Evolutionary conservation across 2,329 filamentous ascomycete species (phyloP), one percentile per base, ranked within the genome.

Genomic region (Aspergillus sp.): DNA sequence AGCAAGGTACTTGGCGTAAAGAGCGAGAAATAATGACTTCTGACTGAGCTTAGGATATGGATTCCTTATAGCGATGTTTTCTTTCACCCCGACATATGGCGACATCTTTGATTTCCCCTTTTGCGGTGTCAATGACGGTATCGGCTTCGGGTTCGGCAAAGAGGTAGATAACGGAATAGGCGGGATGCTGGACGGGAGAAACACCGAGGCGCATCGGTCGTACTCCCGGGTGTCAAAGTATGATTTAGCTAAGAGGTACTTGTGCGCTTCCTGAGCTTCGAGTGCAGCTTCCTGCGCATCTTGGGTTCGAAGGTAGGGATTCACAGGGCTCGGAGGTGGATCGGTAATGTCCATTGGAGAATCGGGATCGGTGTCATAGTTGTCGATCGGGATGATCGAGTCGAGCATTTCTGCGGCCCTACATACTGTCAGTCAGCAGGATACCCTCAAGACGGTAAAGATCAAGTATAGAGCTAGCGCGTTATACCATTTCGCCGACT

Each of bases 201-300:
- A 96, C 45, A 96, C 90, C 55, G 92, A 91, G 31, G 94, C 91
- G 76, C 94, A 97, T 66, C 95, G 91, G 73, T 98, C 94, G 71
- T 90, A 98, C 75, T 99, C 95, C 68, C 92, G 90, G 70, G 93
- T 97, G 77, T 98, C 94, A 74, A 98, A 98, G 68, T 96, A 90
- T 0, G 94, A 91, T 76, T 97, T 97, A 57, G 95, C 94, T 22
- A 98, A 83, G 2, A 98, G 85, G 74, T 94, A 98, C 71, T 88
- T 91, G 77, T 90, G 88, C 38, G 92, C 82, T 77, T 98, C 94
- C 69, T 84, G 87, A 1, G 89, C 85, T 75, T 98, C 93, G 3
- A 96, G 83, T 1, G 84, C 81, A 11, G 89, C 88, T 81, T 97
- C 93, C 60, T 85, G 83, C 1, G 88, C 85, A 70, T 96, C 91